Conservation (phyloP, 257 asterid species). For the Solanum gandarillasii region DNA sequence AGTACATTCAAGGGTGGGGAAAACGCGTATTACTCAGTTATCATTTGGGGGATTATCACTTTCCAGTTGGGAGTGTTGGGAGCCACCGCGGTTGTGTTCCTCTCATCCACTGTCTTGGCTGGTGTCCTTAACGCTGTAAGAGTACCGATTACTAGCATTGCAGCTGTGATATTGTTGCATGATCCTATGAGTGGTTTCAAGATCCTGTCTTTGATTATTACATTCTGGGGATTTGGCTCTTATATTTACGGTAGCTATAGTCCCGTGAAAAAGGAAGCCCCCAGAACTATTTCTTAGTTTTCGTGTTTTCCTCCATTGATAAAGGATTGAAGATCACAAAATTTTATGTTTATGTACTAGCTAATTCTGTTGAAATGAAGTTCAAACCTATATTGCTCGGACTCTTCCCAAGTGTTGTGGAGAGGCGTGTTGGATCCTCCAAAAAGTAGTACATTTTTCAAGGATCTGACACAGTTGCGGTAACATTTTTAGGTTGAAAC, state of each 20-base stretch:
- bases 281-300: not conserved
- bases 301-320: not conserved
- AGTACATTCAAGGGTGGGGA: slow-evolving; percentile 45
- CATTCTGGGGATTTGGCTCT: slow-evolving; percentile 89
- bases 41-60: slow-evolving; percentile 62
- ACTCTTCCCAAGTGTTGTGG: not conserved
- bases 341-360: not conserved
- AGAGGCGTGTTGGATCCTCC: not conserved
- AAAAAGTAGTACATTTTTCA: not conserved
- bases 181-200: slow-evolving; percentile 97
- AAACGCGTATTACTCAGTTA: slow-evolving; percentile 43
- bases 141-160: slow-evolving; percentile 76
- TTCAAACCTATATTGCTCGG: not conserved
- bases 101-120: slow-evolving; percentile 79
- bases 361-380: not conserved
- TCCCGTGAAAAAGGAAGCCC: slow-evolving; percentile 18
- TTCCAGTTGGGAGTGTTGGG: slow-evolving; percentile 86
- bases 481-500: not conserved
- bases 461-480: not conserved
- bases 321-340: not conserved
- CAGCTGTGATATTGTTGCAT: slow-evolving; percentile 53
- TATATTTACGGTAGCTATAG: slow-evolving; percentile 58
- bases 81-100: slow-evolving; percentile 59
- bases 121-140: slow-evolving; percentile 85
- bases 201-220: slow-evolving; percentile 57